Evolutionary conservation across 331 rosid genomes (phyloP), one percentile per base, ranked within the genome.

Genomic region (Malus hybrid): DNA sequence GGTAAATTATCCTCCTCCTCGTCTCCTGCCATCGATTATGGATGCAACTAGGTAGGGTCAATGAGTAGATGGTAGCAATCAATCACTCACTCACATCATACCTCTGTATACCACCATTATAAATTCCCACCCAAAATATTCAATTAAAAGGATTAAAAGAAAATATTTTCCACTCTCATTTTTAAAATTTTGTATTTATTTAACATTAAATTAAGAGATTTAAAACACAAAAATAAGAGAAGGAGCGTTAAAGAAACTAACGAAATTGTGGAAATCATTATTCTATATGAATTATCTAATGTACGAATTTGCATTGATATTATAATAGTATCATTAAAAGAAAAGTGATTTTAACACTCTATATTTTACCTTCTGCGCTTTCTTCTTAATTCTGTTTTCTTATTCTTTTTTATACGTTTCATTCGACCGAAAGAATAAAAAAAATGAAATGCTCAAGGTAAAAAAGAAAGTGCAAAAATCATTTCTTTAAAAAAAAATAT

Each of bases 1-100:
- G 4, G 3, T 39, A 39, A 39, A 39, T 39, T 39, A 39, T 39
- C 12, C n/a, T 50, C n/a, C 56, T 15, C 56, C 44, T 39, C 44
- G 44, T 39, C 8, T 50, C 56, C 20, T 50, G 9, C 56, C 56
- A 50, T 50, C 9, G 19, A 50, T 50, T 6, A 50, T 50, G 4
- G 56, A 16, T 68, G 33, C 65, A 74, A 24, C 10, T 13, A 22
- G 56, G 77, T 74, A 22, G 88, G 85, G 71, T 73, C 81, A 77
- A 34, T 54, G 81, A 80, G 64, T 56, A 39, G 78, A 85, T 63
- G 67, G n/a, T 64, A 18, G 50, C 52, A 50, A 82, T 7, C 63
- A 20, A 1, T 57, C 44, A 39, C 12, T 2, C 75, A 61, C 76
- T 44, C 71, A 31, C 70, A 44, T 24, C 33, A 57, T 56, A 67